Base-by-base conservation (phyloP, 768 basidiomycete genomes). In the Naganishia vaughanmartiniae region DNA sequence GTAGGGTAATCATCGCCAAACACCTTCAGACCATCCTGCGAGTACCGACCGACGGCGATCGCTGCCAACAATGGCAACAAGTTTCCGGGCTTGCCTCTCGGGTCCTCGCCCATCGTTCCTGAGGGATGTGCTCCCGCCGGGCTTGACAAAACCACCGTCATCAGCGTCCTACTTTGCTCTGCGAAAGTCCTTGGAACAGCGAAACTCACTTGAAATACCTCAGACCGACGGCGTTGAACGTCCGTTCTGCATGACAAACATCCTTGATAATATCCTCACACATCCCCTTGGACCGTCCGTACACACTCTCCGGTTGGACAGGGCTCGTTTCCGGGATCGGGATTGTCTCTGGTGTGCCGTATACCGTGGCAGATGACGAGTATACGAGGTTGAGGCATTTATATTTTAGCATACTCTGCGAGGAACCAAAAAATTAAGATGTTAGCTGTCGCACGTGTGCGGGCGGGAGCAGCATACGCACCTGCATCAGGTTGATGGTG, bases 1-100 rank as follows among this genome's bases (percentile, higher is more conserved):
- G 96, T 99, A 26, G 94, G 93, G 81, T 96, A 99, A 82, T 99
- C 93, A 79, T 95, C 90, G 34, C 96, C 95, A 78, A 98, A 99
- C 5, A 99, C 90, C 78, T 90, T 89, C 69, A 84, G 72, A 30
- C 74, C 72, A 45, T 85, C 86, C 26, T 89, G 88, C 24, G 60
- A n/a, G 74, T 92, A 87, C 60, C 93, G 88, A 34, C 95, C 96
- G 67, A 93, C 83, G 6, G 96, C 94, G 87, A 97, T 96, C 55
- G 95, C 93, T 9, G 93, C 91, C 46, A 98, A 87, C 11, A 98
- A 84, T 9, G 96, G 96, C 34, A 99, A 83, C 51, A 99, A 85
- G 81, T 99, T 99, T 66, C 91, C 93, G 9, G 96, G 96, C 67
- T 92, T 88, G 45, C 96, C 96, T 56, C 87, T 85, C n/a, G 96